Conservation (phyloP, 2,329 filamentous ascomycete genomes). For the Dichotomopilus funicola region DNA sequence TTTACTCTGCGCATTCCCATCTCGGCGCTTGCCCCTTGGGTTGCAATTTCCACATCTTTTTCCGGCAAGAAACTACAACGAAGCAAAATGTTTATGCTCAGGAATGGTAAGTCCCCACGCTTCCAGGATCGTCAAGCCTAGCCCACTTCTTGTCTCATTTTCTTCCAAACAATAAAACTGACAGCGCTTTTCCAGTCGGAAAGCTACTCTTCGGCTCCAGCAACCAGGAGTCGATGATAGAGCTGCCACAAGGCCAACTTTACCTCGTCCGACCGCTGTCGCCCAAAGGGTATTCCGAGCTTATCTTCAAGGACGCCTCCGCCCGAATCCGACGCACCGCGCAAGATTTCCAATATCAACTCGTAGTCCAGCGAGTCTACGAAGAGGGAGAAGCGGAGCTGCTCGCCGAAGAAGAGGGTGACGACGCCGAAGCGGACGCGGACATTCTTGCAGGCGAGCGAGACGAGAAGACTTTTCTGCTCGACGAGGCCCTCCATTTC, state of each 20-base stretch:
- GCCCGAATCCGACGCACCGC: constrained; percentile 88
- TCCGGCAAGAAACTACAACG: background rate
- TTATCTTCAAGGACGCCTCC: constrained; percentile 96
- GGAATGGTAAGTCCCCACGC: constrained; percentile 36
- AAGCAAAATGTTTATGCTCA: constrained; percentile 37
- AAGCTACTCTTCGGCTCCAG: constrained; percentile 86
- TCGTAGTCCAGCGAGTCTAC: constrained; percentile 92
- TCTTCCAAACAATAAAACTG: background rate
- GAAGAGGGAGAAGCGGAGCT: constrained; percentile 95
- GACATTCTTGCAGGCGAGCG: constrained; percentile 72
- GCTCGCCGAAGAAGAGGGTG: constrained; percentile 80
- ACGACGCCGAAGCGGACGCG: constrained; percentile 68
- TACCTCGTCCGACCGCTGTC: constrained; percentile 94
- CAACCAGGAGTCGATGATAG: constrained; percentile 87
- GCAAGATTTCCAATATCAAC: constrained; percentile 94
- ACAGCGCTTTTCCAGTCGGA: constrained; percentile 52
- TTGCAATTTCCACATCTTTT: background rate
- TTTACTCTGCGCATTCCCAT: background rate
- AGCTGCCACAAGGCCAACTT: constrained; percentile 90
- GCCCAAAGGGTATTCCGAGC: constrained; percentile 95
- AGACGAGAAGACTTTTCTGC: constrained; percentile 94
- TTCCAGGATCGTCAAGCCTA: constrained; percentile 1
- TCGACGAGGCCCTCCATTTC: constrained; percentile 88
- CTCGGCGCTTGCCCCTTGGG: background rate
- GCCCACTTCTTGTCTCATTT: background rate